Conservation (phyloP, 306 rosid genomes). For the Oxytropis ochrocephala region DNA sequence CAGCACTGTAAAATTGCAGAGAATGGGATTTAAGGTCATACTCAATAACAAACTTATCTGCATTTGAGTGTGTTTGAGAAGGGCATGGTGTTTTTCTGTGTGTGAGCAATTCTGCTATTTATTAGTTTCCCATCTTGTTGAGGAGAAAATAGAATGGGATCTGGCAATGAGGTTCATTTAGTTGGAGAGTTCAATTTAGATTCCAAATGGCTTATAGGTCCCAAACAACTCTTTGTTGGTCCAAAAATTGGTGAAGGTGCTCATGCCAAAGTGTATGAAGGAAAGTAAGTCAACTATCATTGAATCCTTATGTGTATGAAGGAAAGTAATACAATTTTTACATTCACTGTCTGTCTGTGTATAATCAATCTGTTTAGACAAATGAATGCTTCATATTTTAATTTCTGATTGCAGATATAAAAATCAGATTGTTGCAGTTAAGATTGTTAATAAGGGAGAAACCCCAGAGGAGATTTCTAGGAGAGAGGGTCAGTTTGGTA, state of each 20-base stretch:
- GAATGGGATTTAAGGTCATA: too few relatives aligned
- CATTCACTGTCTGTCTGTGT: too few relatives aligned
- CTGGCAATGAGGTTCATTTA: conserved; percentile 81
- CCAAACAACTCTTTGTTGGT: conserved; percentile 81
- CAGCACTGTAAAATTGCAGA: too few relatives aligned
- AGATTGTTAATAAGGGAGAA: conserved; percentile 24
- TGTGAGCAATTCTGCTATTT: not conserved
- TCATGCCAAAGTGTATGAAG: conserved; percentile 90
- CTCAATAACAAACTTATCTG: too few relatives aligned
- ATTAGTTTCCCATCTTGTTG: conserved; percentile 18
- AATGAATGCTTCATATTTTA: too few relatives aligned
- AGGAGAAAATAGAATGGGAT: conserved; percentile 53
- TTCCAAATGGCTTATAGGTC: conserved; percentile 82
- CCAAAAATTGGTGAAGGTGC: conserved; percentile 96
- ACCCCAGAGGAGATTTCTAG: conserved; percentile 28
- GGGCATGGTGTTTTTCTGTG: too few relatives aligned
- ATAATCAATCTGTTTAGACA: too few relatives aligned
- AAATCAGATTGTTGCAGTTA: conserved; percentile 23
- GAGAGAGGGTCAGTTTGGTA: conserved; percentile 59
- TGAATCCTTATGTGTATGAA: too few relatives aligned
- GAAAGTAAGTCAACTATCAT: conserved; percentile 99
- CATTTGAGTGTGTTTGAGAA: too few relatives aligned
- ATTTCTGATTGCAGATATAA: conserved; percentile 7
- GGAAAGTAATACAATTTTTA: not conserved
- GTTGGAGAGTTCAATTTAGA: conserved; percentile 62